Evolutionary conservation across 305 asterid genomes (phyloP), one percentile per base, ranked within the genome.

Genomic region (Withania somnifera): DNA sequence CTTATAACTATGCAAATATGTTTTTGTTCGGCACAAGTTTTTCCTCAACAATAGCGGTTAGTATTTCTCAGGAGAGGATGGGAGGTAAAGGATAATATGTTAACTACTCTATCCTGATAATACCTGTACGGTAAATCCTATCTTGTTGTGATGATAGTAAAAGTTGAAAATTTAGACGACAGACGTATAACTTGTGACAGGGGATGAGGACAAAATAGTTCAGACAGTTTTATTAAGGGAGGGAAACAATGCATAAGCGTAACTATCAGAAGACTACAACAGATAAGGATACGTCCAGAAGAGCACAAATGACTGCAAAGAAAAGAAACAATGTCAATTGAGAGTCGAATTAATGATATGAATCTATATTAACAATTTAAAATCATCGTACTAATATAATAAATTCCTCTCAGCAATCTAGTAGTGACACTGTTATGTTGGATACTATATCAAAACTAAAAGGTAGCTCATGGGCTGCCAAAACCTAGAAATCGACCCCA

Each of bases 251-350:
- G 82, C 28, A 26, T 7, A 58, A 34, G 20, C 30, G 42, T 30
- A 32, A 40, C 52, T 45, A 2, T 60, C 1, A 32, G 58, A 64
- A 61, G 36, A 54, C 58, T 10, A 63, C 66, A 71, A 51, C 64
- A 30, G 58, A 78, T 9, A 87, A 93, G 98, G 97, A 95, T 93
- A 95, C 97, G 97, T 95, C 97, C 97, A 95, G 92, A 95, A 95
- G 76, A 93, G 93, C 94, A 95, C 98, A 83, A 92, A 95, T 45
- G 98, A 95, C 97, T 94, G 97, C 97, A 91, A 57, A 90, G 82
- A 87, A 83, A 60, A 30, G 60, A 82, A 89, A 84, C 13, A 76
- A 52, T 34, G 57, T 58, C 17, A 47, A 76, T 83, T 67, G 84
- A 84, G 79, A 30, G 32, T 11, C 67, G 51, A 78, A 79, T 73